A percentile compares a stretch with the other conserved stretches of the same genome.
phyloP scores from a whole-genome alignment of 768 basidiomycete species.

The Lactifluus hygrophoroides region DNA sequence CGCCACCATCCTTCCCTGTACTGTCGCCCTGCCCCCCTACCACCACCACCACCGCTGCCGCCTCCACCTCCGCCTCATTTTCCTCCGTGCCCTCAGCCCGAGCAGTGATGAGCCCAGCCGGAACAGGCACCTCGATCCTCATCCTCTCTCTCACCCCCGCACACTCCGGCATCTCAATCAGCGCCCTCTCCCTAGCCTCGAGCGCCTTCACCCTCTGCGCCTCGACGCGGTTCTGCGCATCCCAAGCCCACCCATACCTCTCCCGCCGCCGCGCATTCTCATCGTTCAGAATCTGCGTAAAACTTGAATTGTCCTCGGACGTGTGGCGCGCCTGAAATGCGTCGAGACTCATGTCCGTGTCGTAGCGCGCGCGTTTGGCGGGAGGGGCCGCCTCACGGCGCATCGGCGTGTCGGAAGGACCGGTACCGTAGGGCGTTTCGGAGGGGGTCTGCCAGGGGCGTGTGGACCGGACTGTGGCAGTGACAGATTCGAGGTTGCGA shows the following conservation, averaged over 20 bases:
- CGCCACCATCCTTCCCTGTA: constrained; percentile 23
- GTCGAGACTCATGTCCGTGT: constrained; percentile 63
- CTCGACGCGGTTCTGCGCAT: constrained; percentile 78
- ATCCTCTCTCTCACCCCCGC: constrained; percentile 60
- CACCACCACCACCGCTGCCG: neutral
- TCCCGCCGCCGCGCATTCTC: constrained; percentile 81
- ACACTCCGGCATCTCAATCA: constrained; percentile 48
- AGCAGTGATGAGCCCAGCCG: constrained; percentile 45
- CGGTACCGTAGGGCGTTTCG: constrained; percentile 55
- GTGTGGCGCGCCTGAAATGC: constrained; percentile 87
- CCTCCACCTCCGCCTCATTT: neutral
- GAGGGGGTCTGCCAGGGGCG: constrained; percentile 39
- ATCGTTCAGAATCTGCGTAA: constrained; percentile 82
- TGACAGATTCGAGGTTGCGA: constrained; percentile 55
- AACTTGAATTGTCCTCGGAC: constrained; percentile 96
- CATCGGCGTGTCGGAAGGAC: constrained; percentile 59
- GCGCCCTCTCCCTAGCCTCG: constrained; percentile 56
- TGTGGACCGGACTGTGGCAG: constrained; percentile 36
- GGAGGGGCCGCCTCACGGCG: constrained; percentile 32
- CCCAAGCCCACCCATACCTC: constrained; percentile 89
- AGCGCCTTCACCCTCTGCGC: constrained; percentile 54
- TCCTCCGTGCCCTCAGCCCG: constrained; percentile 19
- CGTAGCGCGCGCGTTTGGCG: constrained; percentile 50
- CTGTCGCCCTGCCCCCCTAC: no score
- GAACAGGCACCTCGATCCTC: constrained; percentile 49